These are phyloP conservation scores for Candida silvatica DNA, from an alignment of 805 yeast species.

Conservation along the genomic window DNA sequence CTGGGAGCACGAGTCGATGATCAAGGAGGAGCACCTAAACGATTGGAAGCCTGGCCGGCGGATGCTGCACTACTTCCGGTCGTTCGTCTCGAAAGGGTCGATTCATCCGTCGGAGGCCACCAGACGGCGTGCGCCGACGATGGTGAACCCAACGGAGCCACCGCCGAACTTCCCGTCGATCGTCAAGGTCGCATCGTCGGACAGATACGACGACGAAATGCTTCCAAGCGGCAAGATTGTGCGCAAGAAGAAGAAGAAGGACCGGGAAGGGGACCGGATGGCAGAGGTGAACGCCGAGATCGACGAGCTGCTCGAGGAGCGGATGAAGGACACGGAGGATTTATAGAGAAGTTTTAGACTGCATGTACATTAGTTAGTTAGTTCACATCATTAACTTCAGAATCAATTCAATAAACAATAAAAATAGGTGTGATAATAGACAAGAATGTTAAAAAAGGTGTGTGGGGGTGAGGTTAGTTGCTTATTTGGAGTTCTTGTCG, in stretches of 20 bases:
- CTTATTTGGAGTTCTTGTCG: constrained; percentile 1
- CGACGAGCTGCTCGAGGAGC: not conserved
- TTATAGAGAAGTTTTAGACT: not conserved
- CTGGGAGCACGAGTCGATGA: constrained; percentile 33
- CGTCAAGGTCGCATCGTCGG: constrained; percentile 25
- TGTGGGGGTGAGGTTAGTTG: not conserved
- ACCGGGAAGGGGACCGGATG: constrained; percentile 17
- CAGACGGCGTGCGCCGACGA: constrained; percentile 35
- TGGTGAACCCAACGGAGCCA: constrained; percentile 36
- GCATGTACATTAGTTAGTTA: not conserved
- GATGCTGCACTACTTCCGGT: constrained; percentile 16
- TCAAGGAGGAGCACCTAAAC: constrained; percentile 18
- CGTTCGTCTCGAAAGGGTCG: constrained; percentile 28
- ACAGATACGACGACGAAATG: constrained; percentile 41
- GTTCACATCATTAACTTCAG: not conserved
- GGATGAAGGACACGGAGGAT: not conserved
- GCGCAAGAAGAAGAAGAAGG: constrained; percentile 24
- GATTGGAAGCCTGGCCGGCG: constrained; percentile 11
- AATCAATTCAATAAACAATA: constrained; percentile 1
- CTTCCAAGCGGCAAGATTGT: constrained; percentile 71
- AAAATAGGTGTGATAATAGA: not conserved
- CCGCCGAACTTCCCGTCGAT: constrained; percentile 39
- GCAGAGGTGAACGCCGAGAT: not conserved
- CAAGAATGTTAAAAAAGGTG: not conserved
- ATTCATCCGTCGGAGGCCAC: constrained; percentile 23